Evolutionary conservation across 306 rosid genomes (phyloP).

Genomic region (Pyrus bretschneideri): DNA sequence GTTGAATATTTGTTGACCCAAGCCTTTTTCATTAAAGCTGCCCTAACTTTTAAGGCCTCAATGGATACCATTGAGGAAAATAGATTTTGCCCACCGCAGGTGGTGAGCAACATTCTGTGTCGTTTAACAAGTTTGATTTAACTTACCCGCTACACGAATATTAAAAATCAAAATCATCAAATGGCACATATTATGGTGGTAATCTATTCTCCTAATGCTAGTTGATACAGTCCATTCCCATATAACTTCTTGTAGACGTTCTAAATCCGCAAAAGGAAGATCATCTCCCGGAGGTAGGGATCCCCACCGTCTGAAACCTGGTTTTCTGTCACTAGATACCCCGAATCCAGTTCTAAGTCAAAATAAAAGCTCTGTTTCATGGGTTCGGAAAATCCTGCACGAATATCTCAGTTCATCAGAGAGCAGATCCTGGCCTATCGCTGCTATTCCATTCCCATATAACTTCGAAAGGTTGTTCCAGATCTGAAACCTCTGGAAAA

Average conservation of each 20-base stretch:
- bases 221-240: not conserved
- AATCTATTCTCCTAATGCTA: not conserved
- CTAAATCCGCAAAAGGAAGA: conserved; percentile 14
- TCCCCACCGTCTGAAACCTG: conserved; percentile 54
- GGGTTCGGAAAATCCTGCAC: not conserved
- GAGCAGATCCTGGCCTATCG: conserved; percentile 6
- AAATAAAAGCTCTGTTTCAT: not conserved
- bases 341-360: conserved; percentile 39
- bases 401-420: not conserved
- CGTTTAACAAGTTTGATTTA: not conserved
- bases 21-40: no score
- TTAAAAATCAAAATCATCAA: not conserved
- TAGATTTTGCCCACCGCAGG: not conserved
- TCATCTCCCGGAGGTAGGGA: conserved; percentile 14
- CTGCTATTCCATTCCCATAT: conserved; percentile 64
- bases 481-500: conserved; percentile 17
- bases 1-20: no score
- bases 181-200: not conserved
- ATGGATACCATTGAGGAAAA: not conserved
- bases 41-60: no score
- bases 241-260: not conserved
- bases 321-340: conserved; percentile 51
- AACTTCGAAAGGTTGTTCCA: conserved; percentile 28
- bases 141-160: not conserved
- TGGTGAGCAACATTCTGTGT: not conserved